A percentile compares a stretch with the other conserved stretches of the same genome.
phyloP scores from a whole-genome alignment of 1,284 basidiomycete species.

The Thecaphora thlaspeos region DNA sequence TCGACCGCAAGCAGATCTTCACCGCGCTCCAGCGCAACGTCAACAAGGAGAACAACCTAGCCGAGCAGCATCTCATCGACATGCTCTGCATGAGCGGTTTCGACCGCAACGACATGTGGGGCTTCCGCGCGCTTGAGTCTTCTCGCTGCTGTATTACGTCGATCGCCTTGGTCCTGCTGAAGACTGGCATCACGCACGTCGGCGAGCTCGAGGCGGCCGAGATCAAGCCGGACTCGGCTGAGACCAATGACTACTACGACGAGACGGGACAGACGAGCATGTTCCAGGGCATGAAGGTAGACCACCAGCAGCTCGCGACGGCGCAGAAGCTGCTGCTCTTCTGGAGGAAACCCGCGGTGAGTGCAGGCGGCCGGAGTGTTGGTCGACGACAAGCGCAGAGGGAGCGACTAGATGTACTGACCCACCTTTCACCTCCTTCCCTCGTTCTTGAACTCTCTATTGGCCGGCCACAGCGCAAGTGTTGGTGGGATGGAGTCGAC shows the following conservation, averaged over 20 bases:
- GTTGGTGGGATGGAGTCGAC: conserved; percentile 99
- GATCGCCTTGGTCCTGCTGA: conserved; percentile 93
- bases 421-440: too few relatives aligned
- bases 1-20: conserved; percentile 89
- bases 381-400: too few relatives aligned
- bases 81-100: conserved; percentile 99
- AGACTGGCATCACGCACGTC: conserved; percentile 86
- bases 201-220: conserved; percentile 61
- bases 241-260: conserved; percentile 23
- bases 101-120: conserved; percentile 93
- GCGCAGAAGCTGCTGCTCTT: conserved; percentile 96
- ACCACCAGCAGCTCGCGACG: conserved; percentile 89
- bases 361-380: too few relatives aligned
- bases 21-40: conserved; percentile 97
- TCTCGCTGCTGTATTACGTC: conserved; percentile 95
- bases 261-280: conserved; percentile 50
- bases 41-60: conserved; percentile 98
- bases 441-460: too few relatives aligned
- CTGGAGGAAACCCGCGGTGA: conserved; percentile 89
- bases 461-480: conserved; percentile 68
- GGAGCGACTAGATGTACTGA: too few relatives aligned
- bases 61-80: conserved; percentile 98
- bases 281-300: conserved; percentile 64
- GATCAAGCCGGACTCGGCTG: conserved; percentile 11
- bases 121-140: conserved; percentile 91